Evolutionary conservation across 495 filamentous ascomycete species (phyloP).

Genomic region (Aspergillus panamensis): DNA sequence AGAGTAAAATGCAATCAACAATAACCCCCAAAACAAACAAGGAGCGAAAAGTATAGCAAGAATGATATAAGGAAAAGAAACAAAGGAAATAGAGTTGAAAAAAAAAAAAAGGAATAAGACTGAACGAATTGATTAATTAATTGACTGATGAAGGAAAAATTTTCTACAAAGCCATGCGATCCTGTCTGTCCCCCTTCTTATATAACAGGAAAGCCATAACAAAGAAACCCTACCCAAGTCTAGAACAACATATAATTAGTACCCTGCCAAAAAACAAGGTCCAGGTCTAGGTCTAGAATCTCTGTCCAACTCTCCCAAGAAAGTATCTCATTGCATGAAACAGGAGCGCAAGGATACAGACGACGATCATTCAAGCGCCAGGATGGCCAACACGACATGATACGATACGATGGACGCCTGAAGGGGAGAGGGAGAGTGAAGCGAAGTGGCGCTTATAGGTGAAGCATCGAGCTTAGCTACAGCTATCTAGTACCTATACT

Average conservation of each 20-base stretch:
- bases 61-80: not conserved
- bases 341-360: not conserved
- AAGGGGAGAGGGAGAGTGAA: no score
- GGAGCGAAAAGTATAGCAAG: no score
- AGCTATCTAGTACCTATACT: not conserved
- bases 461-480: no score
- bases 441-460: no score
- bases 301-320: not conserved
- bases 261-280: not conserved
- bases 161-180: not conserved
- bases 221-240: not conserved
- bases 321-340: constrained; percentile 7
- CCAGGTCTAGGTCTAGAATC: constrained; percentile 7
- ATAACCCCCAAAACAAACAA: no score
- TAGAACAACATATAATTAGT: constrained; percentile 3
- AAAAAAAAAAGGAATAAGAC: not conserved
- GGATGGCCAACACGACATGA: constrained; percentile 8
- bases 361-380: constrained; percentile 5
- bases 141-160: constrained; percentile 5
- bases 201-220: not conserved
- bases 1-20: no score
- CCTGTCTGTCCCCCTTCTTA: not conserved
- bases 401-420: no score
- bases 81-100: not conserved
- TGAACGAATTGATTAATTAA: not conserved